Conservation (phyloP, 2,329 filamentous ascomycete species). For the Akanthomyces muscarius region DNA sequence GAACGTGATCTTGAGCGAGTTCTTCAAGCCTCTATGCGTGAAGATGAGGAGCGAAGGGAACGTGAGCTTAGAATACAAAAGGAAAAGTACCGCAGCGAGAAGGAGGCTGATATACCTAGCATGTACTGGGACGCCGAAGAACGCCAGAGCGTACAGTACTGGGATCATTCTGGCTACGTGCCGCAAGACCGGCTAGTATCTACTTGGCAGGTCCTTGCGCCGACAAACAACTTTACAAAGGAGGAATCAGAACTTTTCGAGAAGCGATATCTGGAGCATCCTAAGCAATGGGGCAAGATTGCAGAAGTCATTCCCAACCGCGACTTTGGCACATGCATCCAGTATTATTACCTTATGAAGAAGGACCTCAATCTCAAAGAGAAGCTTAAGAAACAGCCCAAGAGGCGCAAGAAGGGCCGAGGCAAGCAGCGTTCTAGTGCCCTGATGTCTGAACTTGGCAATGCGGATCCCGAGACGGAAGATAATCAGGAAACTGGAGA, state of each 20-base stretch:
- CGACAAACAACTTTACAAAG: constrained; percentile 69
- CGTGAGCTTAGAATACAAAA: constrained; percentile 61
- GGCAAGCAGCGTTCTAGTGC: constrained; percentile 59
- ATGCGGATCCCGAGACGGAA: constrained; percentile 53
- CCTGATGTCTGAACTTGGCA: constrained; percentile 63
- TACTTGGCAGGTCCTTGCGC: constrained; percentile 68
- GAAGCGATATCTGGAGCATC: constrained; percentile 67
- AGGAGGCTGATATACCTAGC: constrained; percentile 69
- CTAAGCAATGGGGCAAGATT: constrained; percentile 80
- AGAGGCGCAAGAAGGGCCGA: constrained; percentile 54
- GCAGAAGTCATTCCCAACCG: constrained; percentile 63
- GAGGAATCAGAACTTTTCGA: constrained; percentile 70
- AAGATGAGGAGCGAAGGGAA: constrained; percentile 67
- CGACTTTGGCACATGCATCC: constrained; percentile 75
- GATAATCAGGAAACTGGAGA: constrained; percentile 55
- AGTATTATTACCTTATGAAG: constrained; percentile 81
- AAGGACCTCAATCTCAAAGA: constrained; percentile 73
- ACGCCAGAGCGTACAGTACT: constrained; percentile 54
- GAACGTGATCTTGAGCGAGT: constrained; percentile 71
- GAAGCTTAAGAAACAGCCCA: constrained; percentile 63
- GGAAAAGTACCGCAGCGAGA: constrained; percentile 69
- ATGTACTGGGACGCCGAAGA: constrained; percentile 63
- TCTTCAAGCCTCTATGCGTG: constrained; percentile 65
- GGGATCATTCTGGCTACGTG: constrained; percentile 62
- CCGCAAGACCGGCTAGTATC: constrained; percentile 63